These are phyloP conservation scores for Cadophora sp. DNA, from an alignment of 2,329 filamentous ascomycete genomes.

Conservation along the genomic window DNA sequence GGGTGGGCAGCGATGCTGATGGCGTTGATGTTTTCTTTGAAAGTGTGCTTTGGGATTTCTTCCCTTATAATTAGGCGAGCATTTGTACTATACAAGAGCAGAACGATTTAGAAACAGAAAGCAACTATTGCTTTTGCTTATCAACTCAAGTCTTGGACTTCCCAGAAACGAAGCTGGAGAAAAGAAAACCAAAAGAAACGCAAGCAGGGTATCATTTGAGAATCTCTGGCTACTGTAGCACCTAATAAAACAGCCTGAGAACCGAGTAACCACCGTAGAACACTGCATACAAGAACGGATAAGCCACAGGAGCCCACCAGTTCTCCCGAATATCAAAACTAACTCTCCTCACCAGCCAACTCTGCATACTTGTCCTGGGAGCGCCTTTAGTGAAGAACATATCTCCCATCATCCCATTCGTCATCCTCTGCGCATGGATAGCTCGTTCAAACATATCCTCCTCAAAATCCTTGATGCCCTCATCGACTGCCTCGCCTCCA, in stretches of 20 bases:
- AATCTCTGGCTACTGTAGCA: background rate
- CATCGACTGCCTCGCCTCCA: background rate
- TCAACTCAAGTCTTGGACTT: too few species aligned
- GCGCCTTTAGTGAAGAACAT: constrained; percentile 30
- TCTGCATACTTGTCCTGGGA: constrained; percentile 26
- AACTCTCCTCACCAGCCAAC: constrained; percentile 23
- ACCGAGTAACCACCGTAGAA: constrained; percentile 8
- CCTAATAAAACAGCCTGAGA: constrained; percentile 6
- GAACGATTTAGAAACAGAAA: too few species aligned
- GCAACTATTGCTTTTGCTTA: too few species aligned
- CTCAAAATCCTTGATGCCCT: constrained; percentile 23
- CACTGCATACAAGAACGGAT: constrained; percentile 1
- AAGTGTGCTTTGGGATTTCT: too few species aligned
- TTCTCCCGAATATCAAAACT: constrained; percentile 17
- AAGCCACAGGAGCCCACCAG: constrained; percentile 12
- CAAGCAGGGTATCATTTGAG: background rate
- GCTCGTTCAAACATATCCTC: constrained; percentile 41
- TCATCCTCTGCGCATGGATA: constrained; percentile 18
- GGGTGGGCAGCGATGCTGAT: too few species aligned
- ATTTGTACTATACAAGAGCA: too few species aligned
- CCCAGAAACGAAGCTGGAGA: too few species aligned
- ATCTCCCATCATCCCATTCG: constrained; percentile 21
- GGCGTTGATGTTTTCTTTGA: too few species aligned
- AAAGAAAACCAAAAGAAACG: too few species aligned
- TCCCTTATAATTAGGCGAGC: too few species aligned